Percentiles rank a stretch among this genome's conserved stretches.
phyloP scores from a whole-genome alignment of 345 rosid genomes.

The Hibiscus syriacus region DNA sequence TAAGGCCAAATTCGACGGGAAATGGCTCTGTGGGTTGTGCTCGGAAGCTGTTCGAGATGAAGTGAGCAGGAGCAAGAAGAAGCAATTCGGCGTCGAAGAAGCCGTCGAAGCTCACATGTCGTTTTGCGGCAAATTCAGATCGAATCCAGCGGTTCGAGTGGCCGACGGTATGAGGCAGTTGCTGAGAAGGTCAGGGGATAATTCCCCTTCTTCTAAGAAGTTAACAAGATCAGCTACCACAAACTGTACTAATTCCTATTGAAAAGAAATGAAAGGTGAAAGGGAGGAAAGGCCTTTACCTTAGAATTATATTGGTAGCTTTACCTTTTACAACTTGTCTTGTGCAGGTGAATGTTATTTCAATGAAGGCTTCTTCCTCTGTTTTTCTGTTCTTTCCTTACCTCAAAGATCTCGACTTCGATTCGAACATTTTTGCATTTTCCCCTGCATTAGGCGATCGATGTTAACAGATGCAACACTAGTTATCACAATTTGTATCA shows the following conservation, averaged over 20 bases:
- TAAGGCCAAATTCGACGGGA: constrained; percentile 70
- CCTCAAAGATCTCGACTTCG: not conserved
- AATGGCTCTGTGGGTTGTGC: constrained; percentile 96
- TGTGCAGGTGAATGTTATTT: constrained; percentile 22
- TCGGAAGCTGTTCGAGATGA: constrained; percentile 90
- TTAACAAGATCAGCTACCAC: constrained; percentile 58
- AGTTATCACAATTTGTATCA: too few relatives aligned
- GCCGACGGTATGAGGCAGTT: constrained; percentile 97
- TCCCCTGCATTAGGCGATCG: constrained; percentile 1
- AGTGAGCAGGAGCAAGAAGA: constrained; percentile 41
- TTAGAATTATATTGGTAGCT: constrained; percentile 15
- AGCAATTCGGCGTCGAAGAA: constrained; percentile 50
- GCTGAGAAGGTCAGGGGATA: constrained; percentile 74
- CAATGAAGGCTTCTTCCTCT: constrained; percentile 11
- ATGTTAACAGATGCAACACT: not conserved
- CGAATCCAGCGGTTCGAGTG: constrained; percentile 79
- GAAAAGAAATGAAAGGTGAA: too few relatives aligned
- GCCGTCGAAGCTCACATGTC: constrained; percentile 89
- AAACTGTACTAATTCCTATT: constrained; percentile 35
- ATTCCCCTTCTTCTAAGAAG: constrained; percentile 36
- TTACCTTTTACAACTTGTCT: constrained; percentile 10
- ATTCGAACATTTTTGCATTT: too few relatives aligned
- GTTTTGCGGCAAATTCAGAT: constrained; percentile 79
- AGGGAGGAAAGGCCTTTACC: not conserved
- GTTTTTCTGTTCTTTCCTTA: not conserved